A percentile compares a stretch with the other conserved stretches of the same genome.
Evolutionary conservation across 352 stramenopile genomes (phyloP).

Genomic region (Pythium utonaiense): DNA sequence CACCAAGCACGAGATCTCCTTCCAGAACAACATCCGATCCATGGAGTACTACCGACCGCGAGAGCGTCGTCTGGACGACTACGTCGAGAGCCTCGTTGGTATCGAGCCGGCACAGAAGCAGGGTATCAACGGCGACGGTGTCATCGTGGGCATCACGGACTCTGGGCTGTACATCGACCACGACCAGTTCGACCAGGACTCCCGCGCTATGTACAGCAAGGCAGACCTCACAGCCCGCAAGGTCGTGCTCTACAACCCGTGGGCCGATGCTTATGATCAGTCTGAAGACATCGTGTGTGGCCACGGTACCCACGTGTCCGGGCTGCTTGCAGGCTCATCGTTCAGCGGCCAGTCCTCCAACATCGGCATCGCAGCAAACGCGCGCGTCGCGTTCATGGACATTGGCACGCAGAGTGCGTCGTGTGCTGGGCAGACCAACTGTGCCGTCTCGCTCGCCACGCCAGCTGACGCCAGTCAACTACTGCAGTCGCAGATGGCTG

Average conservation of each 20-base stretch:
- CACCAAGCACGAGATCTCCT: constrained; percentile 32
- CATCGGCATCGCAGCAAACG: constrained; percentile 66
- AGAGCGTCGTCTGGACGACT: constrained; percentile 56
- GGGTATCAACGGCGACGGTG: constrained; percentile 64
- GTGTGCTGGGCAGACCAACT: constrained; percentile 48
- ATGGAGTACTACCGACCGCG: neutral
- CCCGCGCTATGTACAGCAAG: constrained; percentile 42
- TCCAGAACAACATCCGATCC: constrained; percentile 23
- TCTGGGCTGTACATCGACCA: constrained; percentile 79
- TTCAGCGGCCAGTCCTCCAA: constrained; percentile 49
- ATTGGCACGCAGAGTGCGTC: constrained; percentile 57
- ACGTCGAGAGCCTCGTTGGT: constrained; percentile 56
- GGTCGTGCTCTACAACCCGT: constrained; percentile 78
- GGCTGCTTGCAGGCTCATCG: constrained; percentile 74
- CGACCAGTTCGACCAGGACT: constrained; percentile 76
- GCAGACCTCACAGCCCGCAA: constrained; percentile 51
- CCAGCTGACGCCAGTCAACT: constrained; percentile 58
- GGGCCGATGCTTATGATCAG: constrained; percentile 64
- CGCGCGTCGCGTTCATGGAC: constrained; percentile 91
- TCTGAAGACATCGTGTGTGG: constrained; percentile 66
- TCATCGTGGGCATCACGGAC: constrained; percentile 82
- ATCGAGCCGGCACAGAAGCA: constrained; percentile 51
- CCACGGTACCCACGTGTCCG: constrained; percentile 87
- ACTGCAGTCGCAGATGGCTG: constrained; percentile 64
- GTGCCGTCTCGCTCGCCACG: constrained; percentile 53